Percentiles rank a stretch among this genome's conserved stretches.
These are phyloP conservation scores for Colletotrichum musae DNA, from an alignment of 2,329 filamentous ascomycete species.

Conservation along the genomic window DNA sequence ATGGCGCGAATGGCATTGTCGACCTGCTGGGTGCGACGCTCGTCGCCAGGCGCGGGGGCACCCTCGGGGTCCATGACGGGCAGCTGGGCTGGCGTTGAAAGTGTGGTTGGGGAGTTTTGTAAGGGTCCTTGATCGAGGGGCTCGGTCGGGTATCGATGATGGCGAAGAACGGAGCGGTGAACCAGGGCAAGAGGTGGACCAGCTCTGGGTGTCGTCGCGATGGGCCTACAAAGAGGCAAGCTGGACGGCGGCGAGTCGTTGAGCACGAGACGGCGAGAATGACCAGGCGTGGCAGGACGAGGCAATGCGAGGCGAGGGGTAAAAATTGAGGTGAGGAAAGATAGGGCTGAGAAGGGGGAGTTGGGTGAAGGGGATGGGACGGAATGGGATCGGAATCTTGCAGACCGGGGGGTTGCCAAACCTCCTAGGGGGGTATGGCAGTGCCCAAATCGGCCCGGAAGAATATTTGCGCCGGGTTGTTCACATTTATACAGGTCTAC, in stretches of 20 bases:
- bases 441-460: too few species aligned
- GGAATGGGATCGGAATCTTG: conserved; percentile 39
- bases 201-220: conserved; percentile 39
- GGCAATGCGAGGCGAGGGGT: conserved; percentile 36
- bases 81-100: conserved; percentile 8
- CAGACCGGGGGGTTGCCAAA: too few species aligned
- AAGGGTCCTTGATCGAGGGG: conserved; percentile 17
- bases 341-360: conserved; percentile 48
- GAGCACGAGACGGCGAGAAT: conserved; percentile 33
- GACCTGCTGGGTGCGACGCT: conserved; percentile 73
- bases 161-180: conserved; percentile 40
- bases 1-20: conserved; percentile 95
- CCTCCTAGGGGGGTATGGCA: too few species aligned
- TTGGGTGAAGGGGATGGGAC: conserved; percentile 41
- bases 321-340: conserved; percentile 43
- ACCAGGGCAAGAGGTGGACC: conserved; percentile 25
- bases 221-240: conserved; percentile 37
- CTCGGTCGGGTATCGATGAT: conserved; percentile 35
- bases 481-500: too few species aligned
- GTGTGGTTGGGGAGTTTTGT: background rate
- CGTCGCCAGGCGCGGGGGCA: conserved; percentile 53
- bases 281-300: conserved; percentile 28
- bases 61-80: conserved; percentile 65
- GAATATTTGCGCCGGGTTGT: too few species aligned
- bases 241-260: conserved; percentile 36